Evolutionary conservation across 208 protist genomes (phyloP).

Genomic region (Sergeia podlipaevii): DNA sequence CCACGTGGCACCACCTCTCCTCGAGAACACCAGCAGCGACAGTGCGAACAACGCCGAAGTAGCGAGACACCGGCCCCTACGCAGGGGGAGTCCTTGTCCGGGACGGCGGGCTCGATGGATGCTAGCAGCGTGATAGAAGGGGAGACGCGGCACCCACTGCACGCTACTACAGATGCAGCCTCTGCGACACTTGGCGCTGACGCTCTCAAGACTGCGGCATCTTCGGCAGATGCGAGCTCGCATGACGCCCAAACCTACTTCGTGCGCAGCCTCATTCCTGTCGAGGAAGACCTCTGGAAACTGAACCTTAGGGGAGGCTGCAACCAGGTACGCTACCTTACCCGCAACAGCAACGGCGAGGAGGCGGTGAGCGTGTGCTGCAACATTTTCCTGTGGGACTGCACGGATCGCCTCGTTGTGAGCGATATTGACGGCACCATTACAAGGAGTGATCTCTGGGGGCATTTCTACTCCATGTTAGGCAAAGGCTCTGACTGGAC

Average conservation of each 20-base stretch:
- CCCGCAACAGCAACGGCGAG: slow-evolving; percentile 49
- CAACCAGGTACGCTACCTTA: slow-evolving; percentile 92
- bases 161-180: too few relatives aligned
- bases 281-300: slow-evolving; percentile 83
- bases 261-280: slow-evolving; percentile 74
- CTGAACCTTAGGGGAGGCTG: slow-evolving; percentile 84
- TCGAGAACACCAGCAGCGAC: not conserved
- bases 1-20: too few relatives aligned
- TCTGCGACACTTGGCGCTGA: too few relatives aligned
- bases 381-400: slow-evolving; percentile 94
- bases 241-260: slow-evolving; percentile 33
- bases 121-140: too few relatives aligned
- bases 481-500: slow-evolving; percentile 93
- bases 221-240: too few relatives aligned
- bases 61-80: too few relatives aligned
- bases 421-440: slow-evolving; percentile 99
- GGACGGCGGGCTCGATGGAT: too few relatives aligned
- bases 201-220: too few relatives aligned
- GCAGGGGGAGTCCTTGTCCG: too few relatives aligned
- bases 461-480: slow-evolving; percentile 92
- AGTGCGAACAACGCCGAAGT: not conserved
- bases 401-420: slow-evolving; percentile 92
- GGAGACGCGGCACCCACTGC: too few relatives aligned
- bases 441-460: slow-evolving; percentile 96
- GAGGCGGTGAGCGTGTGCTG: slow-evolving; percentile 70